Evolutionary conservation across 2,329 filamentous ascomycete genomes (phyloP).

Genomic region (Phialophora tarda): DNA sequence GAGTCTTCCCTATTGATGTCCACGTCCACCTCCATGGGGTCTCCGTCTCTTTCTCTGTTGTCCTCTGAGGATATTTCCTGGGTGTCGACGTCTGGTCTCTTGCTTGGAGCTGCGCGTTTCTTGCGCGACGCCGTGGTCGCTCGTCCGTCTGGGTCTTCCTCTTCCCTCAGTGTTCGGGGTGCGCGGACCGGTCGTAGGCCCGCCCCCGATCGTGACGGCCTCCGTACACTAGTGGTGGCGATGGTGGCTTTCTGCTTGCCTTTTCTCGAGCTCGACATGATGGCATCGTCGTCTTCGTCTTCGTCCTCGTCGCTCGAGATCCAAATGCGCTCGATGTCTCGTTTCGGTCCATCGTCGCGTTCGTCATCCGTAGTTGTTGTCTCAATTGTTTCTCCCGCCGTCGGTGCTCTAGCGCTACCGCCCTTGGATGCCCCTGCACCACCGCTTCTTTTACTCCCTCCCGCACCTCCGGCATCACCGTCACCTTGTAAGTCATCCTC

Average conservation of each 20-base stretch:
- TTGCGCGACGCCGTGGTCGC: not conserved
- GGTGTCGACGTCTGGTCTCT: constrained; percentile 23
- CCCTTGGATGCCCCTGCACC: constrained; percentile 19
- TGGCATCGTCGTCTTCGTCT: constrained; percentile 45
- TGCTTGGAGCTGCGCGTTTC: not conserved
- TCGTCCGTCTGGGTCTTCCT: constrained; percentile 20
- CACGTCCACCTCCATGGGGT: constrained; percentile 25
- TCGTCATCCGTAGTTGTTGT: constrained; percentile 59
- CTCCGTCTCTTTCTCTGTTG: constrained; percentile 39
- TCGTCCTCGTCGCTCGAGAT: constrained; percentile 60
- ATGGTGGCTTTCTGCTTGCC: constrained; percentile 54
- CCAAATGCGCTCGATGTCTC: constrained; percentile 61
- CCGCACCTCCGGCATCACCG: constrained; percentile 41
- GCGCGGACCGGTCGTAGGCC: constrained; percentile 33
- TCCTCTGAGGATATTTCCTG: constrained; percentile 31
- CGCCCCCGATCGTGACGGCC: constrained; percentile 45
- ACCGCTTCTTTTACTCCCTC: constrained; percentile 42
- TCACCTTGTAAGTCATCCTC: constrained; percentile 39
- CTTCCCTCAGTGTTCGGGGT: constrained; percentile 20
- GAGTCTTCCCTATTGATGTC: constrained; percentile 29
- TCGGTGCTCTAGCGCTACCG: constrained; percentile 33
- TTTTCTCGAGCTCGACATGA: constrained; percentile 46
- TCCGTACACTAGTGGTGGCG: constrained; percentile 44
- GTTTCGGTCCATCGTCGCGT: constrained; percentile 52
- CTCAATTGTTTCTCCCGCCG: constrained; percentile 46